Base-by-base conservation (phyloP, 192 early-diverging fungal species). In the Entomortierella lignicola region DNA sequence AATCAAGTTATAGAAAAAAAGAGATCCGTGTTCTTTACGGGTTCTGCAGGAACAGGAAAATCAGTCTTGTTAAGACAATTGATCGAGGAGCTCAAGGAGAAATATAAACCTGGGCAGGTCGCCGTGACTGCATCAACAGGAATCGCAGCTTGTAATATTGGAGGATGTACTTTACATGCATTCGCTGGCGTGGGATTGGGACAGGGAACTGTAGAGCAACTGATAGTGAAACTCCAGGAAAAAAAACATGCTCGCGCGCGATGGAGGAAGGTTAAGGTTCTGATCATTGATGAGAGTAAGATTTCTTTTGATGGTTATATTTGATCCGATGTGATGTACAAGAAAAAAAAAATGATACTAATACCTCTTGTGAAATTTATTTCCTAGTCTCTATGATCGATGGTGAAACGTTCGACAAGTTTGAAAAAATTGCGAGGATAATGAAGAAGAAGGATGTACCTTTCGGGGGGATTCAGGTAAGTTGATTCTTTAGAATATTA, bases 381-480 rank as follows among this genome's bases (percentile, higher is more conserved):
- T 4, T 55, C 29, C 47, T 61, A 88, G 87, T 89, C 26, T 93
- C 92, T 4, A 94, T 94, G 93, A 69, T 94, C 13, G 93, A 94
- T 48, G 91, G 77, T 5, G 84, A 70, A 0, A 67, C 92, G 21
- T 93, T 94, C 71, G 92, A 92, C 27, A 91, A 92, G 4, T 66
- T 94, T 2, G 91, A 94, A 70, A 51, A 58, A n/a, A 87, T 92
- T 72, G 93, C 92, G 10, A 74, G 89, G 25, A 56, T 47, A 21
- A 25, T 91, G 2, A 64, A 71, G 7, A 66, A 52, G 20, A 57
- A 29, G 3, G 20, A 48, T 34, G 59, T 63, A 25, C 92, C 89
- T 11, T 94, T 94, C 83, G 93, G 93, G 21, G 93, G 93, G 15
- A 86, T 94, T 21, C 93, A 94, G 69, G 77, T 94, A 72, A 20